Conservation (phyloP, 441 rosid genomes). For the Raphanus hybrid region DNA sequence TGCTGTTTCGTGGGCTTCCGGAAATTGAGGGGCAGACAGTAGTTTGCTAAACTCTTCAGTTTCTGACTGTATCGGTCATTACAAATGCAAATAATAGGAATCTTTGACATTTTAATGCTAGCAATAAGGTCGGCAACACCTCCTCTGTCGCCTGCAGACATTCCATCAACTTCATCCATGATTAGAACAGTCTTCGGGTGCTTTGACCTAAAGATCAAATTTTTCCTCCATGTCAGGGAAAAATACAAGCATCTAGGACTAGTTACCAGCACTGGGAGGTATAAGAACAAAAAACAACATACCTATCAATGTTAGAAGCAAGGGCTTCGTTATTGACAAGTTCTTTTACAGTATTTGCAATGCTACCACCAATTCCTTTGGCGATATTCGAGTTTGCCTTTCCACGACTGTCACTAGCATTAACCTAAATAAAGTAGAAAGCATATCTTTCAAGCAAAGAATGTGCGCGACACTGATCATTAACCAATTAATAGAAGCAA, state of each 20-base stretch:
- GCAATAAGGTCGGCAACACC: conserved; percentile 98
- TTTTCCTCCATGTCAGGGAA: conserved; percentile 32
- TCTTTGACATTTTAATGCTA: conserved; percentile 88
- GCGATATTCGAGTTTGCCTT: conserved; percentile 82
- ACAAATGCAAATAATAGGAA: conserved; percentile 95
- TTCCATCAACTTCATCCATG: conserved; percentile 99
- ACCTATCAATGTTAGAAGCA: conserved; percentile 70
- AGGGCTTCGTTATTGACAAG: conserved; percentile 86
- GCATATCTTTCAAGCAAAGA: conserved; percentile 27
- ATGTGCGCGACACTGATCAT: conserved; percentile 22
- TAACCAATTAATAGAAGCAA: conserved; percentile 11
- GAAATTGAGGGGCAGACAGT: conserved; percentile 80
- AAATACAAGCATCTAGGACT: conserved; percentile 23
- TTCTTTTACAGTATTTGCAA: conserved; percentile 93
- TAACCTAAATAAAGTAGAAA: conserved; percentile 58
- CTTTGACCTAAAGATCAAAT: conserved; percentile 64
- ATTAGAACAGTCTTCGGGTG: conserved; percentile 80
- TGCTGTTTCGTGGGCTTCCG: conserved; percentile 97
- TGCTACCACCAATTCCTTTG: conserved; percentile 96
- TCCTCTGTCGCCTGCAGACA: conserved; percentile 99
- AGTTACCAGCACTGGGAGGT: conserved; percentile 11
- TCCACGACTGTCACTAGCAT: conserved; percentile 99
- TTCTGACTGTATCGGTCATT: conserved; percentile 98
- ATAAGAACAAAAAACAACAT: conserved; percentile 32
- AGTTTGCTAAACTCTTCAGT: conserved; percentile 86